These are phyloP conservation scores for Simplicillium aogashimaense DNA, from an alignment of 2,329 filamentous ascomycete species.

Conservation along the genomic window DNA sequence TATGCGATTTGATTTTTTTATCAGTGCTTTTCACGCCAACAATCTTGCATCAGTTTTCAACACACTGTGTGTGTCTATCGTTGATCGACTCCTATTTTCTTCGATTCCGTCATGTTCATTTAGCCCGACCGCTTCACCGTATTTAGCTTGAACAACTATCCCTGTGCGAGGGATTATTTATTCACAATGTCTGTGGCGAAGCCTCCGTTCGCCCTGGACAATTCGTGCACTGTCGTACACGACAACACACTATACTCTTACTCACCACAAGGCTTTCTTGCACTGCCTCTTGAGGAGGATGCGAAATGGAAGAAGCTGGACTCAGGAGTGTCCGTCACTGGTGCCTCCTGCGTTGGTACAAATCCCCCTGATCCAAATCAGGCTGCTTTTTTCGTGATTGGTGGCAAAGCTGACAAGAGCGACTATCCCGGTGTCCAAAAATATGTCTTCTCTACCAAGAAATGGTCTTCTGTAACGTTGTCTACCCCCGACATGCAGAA, in stretches of 20 bases:
- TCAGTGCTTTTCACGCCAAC: not conserved
- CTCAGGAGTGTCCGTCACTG: constrained; percentile 60
- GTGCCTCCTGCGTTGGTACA: constrained; percentile 67
- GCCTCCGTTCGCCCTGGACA: constrained; percentile 59
- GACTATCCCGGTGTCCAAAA: constrained; percentile 69
- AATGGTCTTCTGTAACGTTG: constrained; percentile 39
- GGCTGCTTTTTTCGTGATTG: constrained; percentile 69
- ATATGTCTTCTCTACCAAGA: constrained; percentile 41
- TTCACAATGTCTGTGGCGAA: constrained; percentile 58
- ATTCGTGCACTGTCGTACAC: constrained; percentile 73
- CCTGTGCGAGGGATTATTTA: constrained; percentile 2
- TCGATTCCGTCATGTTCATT: constrained; percentile 28
- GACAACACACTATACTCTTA: constrained; percentile 80
- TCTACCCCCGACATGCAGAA: constrained; percentile 49
- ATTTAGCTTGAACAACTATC: constrained; percentile 1
- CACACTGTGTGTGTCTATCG: not conserved
- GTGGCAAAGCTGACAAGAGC: constrained; percentile 48
- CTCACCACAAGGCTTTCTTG: constrained; percentile 64
- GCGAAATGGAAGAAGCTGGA: constrained; percentile 61
- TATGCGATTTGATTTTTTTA: not conserved
- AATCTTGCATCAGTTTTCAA: not conserved
- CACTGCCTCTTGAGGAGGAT: constrained; percentile 56
- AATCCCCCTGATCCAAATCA: constrained; percentile 46
- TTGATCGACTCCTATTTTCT: constrained; percentile 1
- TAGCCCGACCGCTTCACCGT: not conserved